These are phyloP conservation scores for Pseudomassariella vexata DNA, from an alignment of 2,329 filamentous ascomycete species.

Conservation along the genomic window DNA sequence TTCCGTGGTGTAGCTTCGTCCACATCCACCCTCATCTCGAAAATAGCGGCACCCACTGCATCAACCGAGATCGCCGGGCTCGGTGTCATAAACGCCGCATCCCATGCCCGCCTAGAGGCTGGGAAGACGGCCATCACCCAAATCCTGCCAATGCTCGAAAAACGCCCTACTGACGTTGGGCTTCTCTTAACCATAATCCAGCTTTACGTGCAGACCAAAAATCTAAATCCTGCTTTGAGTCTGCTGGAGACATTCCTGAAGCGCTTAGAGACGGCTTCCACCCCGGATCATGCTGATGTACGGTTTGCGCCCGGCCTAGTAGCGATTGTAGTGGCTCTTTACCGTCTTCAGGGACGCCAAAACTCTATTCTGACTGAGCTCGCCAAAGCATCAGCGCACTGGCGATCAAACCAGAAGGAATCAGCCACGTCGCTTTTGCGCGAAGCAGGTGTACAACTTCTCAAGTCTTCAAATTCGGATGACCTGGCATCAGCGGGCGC, in stretches of 20 bases:
- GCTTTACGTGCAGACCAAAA: constrained; percentile 68
- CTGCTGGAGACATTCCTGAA: constrained; percentile 71
- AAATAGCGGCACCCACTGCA: constrained; percentile 18
- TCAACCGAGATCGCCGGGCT: constrained; percentile 31
- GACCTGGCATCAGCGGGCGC: constrained; percentile 67
- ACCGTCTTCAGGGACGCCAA: constrained; percentile 69
- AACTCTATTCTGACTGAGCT: constrained; percentile 67
- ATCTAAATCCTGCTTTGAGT: constrained; percentile 67
- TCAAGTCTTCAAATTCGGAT: constrained; percentile 64
- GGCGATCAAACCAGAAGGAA: constrained; percentile 57
- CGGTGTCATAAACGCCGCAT: constrained; percentile 62
- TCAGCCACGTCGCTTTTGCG: constrained; percentile 62
- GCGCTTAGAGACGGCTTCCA: constrained; percentile 58
- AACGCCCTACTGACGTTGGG: constrained; percentile 73
- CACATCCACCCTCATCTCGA: constrained; percentile 34
- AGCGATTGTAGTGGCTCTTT: constrained; percentile 72
- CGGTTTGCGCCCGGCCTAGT: constrained; percentile 82
- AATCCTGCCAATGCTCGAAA: constrained; percentile 64
- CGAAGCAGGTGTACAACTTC: constrained; percentile 76
- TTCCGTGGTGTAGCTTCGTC: constrained; percentile 52
- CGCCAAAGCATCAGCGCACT: constrained; percentile 73
- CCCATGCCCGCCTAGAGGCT: constrained; percentile 56
- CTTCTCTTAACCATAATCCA: constrained; percentile 75
- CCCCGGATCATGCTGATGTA: constrained; percentile 55
- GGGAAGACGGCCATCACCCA: constrained; percentile 65